These are phyloP conservation scores for Rubus idaeus DNA, from an alignment of 306 rosid species.

Conservation along the genomic window DNA sequence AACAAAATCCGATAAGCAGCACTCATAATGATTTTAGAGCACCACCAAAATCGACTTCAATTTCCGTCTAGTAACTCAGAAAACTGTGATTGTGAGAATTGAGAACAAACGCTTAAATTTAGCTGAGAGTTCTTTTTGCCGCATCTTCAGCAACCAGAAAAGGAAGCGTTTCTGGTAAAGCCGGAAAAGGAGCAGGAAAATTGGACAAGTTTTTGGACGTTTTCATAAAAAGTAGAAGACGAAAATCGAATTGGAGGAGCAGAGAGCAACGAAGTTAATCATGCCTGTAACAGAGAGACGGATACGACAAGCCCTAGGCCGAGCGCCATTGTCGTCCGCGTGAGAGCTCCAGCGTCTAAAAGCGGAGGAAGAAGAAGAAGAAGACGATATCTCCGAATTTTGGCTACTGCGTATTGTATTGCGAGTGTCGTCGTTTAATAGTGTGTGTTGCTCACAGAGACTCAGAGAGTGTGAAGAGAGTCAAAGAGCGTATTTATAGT, in stretches of 20 bases:
- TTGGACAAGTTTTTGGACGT: background rate
- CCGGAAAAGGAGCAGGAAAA: conserved; percentile 1
- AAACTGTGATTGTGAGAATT: too few species aligned
- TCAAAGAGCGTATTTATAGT: background rate
- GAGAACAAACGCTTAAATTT: too few species aligned
- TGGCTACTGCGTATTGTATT: background rate
- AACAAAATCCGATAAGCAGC: background rate
- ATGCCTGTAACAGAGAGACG: conserved; percentile 61
- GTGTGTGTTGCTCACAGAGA: background rate
- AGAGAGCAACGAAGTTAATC: conserved; percentile 4
- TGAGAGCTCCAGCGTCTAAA: conserved; percentile 3
- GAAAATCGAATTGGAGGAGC: background rate
- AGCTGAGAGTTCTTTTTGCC: background rate
- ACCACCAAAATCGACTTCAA: too few species aligned
- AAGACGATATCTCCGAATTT: background rate
- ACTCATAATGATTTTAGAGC: background rate
- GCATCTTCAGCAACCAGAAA: background rate
- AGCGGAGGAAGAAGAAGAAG: background rate
- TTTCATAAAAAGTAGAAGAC: too few species aligned
- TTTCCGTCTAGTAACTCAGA: too few species aligned
- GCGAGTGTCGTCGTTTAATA: too few species aligned
- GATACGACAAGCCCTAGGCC: conserved; percentile 38
- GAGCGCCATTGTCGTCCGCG: conserved; percentile 39
- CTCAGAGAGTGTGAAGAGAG: background rate
- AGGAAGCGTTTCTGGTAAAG: background rate